Evolutionary conservation across 768 basidiomycete genomes (phyloP), one percentile per base, ranked within the genome.

Genomic region (Serendipita indica): DNA sequence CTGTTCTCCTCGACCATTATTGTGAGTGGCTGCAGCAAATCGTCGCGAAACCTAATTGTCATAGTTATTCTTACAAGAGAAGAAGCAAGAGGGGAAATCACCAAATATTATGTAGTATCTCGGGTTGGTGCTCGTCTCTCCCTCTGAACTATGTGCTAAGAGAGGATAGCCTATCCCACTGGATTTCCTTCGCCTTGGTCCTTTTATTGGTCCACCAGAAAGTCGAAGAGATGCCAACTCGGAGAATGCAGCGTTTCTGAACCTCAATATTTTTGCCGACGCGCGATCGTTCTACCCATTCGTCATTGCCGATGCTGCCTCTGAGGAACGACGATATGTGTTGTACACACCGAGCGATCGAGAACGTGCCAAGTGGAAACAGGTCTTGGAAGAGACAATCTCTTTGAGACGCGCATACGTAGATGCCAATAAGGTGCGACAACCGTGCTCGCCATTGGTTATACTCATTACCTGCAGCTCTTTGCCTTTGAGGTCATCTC

Each of bases 111-210:
- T 39, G 74, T 89, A 16, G 74, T 81, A 39, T 84, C 82, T 46
- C 75, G 86, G 60, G 88, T 90, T 58, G 82, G 0, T 7, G 22
- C 43, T 7, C n/a, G n/a, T n/a, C n/a, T n/a, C n/a, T n/a, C n/a
- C n/a, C n/a, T 67, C 16, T 12, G 27, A 18, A 10, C 18, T 37
- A n/a, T n/a, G n/a, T n/a, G n/a, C n/a, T n/a, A n/a, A n/a, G n/a
- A n/a, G n/a, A n/a, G n/a, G 27, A 4, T 62, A 90, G 89, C 89
- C 89, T 28, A 78, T 91, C 58, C 84, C 87, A 2, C 70, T 91
- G 2, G 82, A 84, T 34, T 89, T 82, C 62, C 76, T 91, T n/a
- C 80, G 79, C 16, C 73, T 89, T 5, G 86, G 77, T 28, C 70
- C 76, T 14, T 91, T 90, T 66, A 72, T 75, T 18, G 73, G 67